phyloP scores from a whole-genome alignment of 1,139 yeast species.

The Magnusiomyces suaveolens region DNA sequence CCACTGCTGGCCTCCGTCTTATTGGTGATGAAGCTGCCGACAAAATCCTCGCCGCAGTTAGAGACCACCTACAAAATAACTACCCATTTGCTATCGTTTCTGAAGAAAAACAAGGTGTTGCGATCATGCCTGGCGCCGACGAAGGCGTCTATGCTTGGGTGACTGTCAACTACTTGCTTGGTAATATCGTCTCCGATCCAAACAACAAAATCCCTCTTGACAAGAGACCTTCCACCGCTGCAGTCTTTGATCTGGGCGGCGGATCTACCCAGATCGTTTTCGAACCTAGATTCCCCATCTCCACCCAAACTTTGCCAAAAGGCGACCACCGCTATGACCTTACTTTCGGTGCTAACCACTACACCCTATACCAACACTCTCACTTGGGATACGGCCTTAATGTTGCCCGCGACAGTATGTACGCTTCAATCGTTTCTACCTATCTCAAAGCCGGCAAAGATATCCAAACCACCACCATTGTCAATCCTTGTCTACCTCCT shows the following conservation, averaged over 20 bases:
- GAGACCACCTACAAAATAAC: constrained; percentile 54
- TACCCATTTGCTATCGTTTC: constrained; percentile 76
- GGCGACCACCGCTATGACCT: constrained; percentile 79
- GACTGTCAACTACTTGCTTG: constrained; percentile 76
- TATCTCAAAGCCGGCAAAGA: constrained; percentile 13
- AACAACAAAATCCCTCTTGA: constrained; percentile 38
- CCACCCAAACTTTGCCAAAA: constrained; percentile 51
- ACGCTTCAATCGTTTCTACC: constrained; percentile 32
- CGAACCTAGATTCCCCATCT: constrained; percentile 54
- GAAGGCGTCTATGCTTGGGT: constrained; percentile 97
- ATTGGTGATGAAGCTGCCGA: constrained; percentile 63
- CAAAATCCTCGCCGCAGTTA: constrained; percentile 60
- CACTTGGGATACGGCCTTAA: constrained; percentile 88
- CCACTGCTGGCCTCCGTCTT: constrained; percentile 85
- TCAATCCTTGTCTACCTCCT: constrained; percentile 77
- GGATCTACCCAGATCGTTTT: constrained; percentile 96
- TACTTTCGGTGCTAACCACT: constrained; percentile 62
- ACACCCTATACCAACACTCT: constrained; percentile 72
- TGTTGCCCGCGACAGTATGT: constrained; percentile 81
- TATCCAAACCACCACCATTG: constrained; percentile 9
- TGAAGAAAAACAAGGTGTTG: constrained; percentile 55
- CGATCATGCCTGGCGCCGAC: constrained; percentile 87
- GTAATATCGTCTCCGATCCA: constrained; percentile 56
- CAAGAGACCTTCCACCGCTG: constrained; percentile 55
- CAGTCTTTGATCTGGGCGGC: constrained; percentile 90